Evolutionary conservation across 2,329 filamentous ascomycete genomes (phyloP).

Genomic region (Trichoderma atrobrunneum): DNA sequence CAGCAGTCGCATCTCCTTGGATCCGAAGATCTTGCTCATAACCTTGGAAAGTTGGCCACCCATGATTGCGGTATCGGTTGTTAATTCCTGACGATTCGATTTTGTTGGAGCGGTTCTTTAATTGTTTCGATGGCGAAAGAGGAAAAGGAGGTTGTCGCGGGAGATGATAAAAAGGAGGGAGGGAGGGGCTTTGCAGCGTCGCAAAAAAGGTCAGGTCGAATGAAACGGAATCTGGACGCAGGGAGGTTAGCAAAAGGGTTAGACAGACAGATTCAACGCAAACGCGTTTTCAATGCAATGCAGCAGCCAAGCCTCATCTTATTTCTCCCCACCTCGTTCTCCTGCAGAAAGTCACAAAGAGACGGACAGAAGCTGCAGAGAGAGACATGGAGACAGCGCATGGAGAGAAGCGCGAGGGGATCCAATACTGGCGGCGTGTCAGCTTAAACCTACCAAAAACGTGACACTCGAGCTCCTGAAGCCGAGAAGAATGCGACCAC

Average conservation of each 20-base stretch:
- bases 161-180: neutral
- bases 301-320: neutral
- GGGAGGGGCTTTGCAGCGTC: neutral
- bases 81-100: neutral
- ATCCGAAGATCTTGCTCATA: conserved; percentile 98
- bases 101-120: neutral
- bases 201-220: neutral
- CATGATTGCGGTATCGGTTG: conserved; percentile 56
- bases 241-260: neutral
- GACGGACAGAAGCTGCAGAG: neutral
- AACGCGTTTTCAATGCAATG: neutral
- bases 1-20: conserved; percentile 97
- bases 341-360: neutral
- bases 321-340: neutral
- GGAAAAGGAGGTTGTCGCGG: conserved; percentile 7
- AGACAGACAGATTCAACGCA: neutral
- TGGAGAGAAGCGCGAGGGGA: neutral
- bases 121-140: neutral
- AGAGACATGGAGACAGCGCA: neutral
- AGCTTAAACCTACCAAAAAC: neutral
- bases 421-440: neutral
- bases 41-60: conserved; percentile 92
- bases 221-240: conserved; percentile 7
- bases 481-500: neutral
- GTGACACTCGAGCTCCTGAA: neutral